These are phyloP conservation scores for Prunus davidiana DNA, from an alignment of 306 rosid species.

Conservation along the genomic window DNA sequence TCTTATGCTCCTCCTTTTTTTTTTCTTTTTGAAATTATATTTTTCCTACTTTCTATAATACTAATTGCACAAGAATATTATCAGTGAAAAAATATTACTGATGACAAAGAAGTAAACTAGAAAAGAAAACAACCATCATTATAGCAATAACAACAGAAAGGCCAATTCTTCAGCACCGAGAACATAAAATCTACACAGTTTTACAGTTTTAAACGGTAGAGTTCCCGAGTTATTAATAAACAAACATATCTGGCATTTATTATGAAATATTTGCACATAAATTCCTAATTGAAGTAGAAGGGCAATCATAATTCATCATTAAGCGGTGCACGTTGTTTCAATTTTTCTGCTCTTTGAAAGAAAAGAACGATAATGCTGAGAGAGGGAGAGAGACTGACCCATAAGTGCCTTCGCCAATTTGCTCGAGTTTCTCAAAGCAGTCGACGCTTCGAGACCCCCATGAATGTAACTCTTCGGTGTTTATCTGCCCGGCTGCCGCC, in stretches of 20 bases:
- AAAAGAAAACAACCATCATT: background rate
- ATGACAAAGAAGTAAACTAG: background rate
- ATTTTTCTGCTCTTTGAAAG: too few relatives aligned
- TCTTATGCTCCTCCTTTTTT: background rate
- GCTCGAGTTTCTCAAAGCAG: slow-evolving; percentile 24
- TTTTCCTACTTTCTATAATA: background rate
- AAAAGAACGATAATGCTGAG: background rate
- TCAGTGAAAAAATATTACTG: background rate
- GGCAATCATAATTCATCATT: too few relatives aligned
- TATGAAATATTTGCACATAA: background rate
- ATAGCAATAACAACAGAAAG: background rate
- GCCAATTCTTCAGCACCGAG: background rate
- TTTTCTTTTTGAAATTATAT: background rate
- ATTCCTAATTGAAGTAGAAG: background rate
- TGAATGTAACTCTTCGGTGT: slow-evolving; percentile 13
- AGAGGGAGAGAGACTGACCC: slow-evolving; percentile 7
- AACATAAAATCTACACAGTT: background rate
- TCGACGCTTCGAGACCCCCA: slow-evolving; percentile 21
- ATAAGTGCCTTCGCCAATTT: slow-evolving; percentile 23
- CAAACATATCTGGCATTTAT: background rate
- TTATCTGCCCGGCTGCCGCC: slow-evolving; percentile 19
- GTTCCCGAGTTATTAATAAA: background rate
- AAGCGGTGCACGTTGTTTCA: too few relatives aligned
- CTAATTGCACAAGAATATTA: background rate
- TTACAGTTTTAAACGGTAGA: background rate